Percentiles rank a stretch among this genome's conserved stretches.
phyloP scores from a whole-genome alignment of 2,329 filamentous ascomycete genomes.

The Cryoendolithus antarcticus region DNA sequence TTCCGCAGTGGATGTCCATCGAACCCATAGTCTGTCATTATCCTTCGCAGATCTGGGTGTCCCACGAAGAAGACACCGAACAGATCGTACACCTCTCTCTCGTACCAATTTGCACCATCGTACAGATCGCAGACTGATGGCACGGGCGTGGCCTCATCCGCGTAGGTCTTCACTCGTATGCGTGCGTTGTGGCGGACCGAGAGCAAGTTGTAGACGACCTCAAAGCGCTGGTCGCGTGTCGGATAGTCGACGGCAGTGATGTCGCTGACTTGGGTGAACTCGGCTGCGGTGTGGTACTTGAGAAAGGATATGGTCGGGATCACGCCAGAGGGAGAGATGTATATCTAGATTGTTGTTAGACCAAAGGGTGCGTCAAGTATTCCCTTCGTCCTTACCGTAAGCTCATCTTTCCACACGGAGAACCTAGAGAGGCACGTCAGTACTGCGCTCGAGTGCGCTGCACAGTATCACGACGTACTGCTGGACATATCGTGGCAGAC shows the following conservation, averaged over 20 bases:
- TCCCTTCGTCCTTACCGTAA: slow-evolving; percentile 53
- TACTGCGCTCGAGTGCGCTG: too few relatives aligned
- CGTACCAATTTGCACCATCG: slow-evolving; percentile 97
- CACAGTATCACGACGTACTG: slow-evolving; percentile 38
- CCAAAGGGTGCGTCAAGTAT: slow-evolving; percentile 52
- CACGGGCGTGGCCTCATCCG: slow-evolving; percentile 87
- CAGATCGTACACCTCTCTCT: slow-evolving; percentile 93
- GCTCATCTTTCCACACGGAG: slow-evolving; percentile 98
- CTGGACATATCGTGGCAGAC: slow-evolving; percentile 93
- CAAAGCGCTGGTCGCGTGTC: slow-evolving; percentile 88
- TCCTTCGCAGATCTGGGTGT: slow-evolving; percentile 88
- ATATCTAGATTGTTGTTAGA: slow-evolving; percentile 68
- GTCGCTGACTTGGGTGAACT: slow-evolving; percentile 86
- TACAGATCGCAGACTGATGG: slow-evolving; percentile 77
- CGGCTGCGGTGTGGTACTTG: slow-evolving; percentile 94
- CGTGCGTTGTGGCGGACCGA: slow-evolving; percentile 93
- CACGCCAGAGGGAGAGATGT: slow-evolving; percentile 71
- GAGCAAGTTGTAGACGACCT: slow-evolving; percentile 94
- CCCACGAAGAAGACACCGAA: slow-evolving; percentile 95
- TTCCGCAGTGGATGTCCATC: slow-evolving; percentile 95
- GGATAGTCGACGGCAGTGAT: slow-evolving; percentile 95
- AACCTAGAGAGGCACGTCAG: slow-evolving; percentile 38
- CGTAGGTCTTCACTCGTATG: slow-evolving; percentile 97
- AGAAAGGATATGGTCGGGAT: slow-evolving; percentile 89
- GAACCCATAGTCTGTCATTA: slow-evolving; percentile 99